Evolutionary conservation across 192 early-diverging fungal genomes (phyloP).

Genomic region (Linderina pennispora): DNA sequence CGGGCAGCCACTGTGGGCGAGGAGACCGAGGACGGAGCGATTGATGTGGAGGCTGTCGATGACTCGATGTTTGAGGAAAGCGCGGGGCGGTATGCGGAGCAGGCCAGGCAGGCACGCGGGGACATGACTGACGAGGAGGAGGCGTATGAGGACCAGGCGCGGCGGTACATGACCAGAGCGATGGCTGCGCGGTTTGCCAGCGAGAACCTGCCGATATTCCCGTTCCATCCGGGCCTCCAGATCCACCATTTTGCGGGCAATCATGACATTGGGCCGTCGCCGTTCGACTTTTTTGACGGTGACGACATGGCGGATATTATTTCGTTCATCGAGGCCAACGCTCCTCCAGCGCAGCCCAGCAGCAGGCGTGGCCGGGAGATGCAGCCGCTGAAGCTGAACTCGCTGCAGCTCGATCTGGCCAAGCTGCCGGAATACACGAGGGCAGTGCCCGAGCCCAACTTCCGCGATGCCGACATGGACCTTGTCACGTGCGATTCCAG

Average conservation of each 20-base stretch:
- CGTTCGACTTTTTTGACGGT: conserved; percentile 34
- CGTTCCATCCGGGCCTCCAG: conserved; percentile 21
- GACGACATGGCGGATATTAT: conserved; percentile 35
- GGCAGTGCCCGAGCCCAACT: conserved; percentile 30
- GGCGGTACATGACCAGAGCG: not conserved
- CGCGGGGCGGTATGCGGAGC: not conserved
- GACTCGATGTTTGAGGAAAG: not conserved
- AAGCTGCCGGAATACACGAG: conserved; percentile 18
- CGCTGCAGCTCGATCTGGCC: conserved; percentile 27
- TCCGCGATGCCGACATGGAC: conserved; percentile 9
- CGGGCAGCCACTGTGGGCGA: not conserved
- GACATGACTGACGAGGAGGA: not conserved
- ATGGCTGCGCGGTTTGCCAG: not conserved
- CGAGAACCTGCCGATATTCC: conserved; percentile 10
- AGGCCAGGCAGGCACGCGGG: no score
- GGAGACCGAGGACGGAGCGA: conserved; percentile 16
- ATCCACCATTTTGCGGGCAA: conserved; percentile 9
- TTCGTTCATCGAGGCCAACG: conserved; percentile 34
- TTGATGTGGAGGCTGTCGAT: conserved; percentile 37
- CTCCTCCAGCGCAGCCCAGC: conserved; percentile 23
- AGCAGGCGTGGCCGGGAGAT: conserved; percentile 16
- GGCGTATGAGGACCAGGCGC: not conserved
- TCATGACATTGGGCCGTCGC: conserved; percentile 4
- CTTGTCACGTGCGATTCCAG: not conserved
- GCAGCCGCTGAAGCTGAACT: conserved; percentile 24